Evolutionary conservation across 2,329 filamentous ascomycete species (phyloP), one percentile per base, ranked within the genome.

Genomic region (Zopfia rhizophila): DNA sequence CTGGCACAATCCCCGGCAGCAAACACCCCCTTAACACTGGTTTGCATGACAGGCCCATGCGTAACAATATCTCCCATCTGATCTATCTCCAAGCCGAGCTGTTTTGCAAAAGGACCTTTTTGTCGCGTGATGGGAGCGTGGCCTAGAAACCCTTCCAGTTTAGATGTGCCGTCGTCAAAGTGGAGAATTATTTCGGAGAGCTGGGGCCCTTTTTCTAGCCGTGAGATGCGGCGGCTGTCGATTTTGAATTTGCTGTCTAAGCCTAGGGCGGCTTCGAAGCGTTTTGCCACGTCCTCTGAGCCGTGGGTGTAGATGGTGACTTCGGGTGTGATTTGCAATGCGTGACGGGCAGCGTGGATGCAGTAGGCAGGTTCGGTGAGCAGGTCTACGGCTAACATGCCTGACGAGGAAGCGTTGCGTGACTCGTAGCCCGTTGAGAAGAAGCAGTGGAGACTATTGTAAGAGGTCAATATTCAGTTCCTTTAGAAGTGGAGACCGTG

Each of bases 381-480:
- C 31, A 68, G 53, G 1, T 71, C 75, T 8, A 48, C 31, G 17
- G 48, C 50, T 21, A 56, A 40, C 8, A 53, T 17, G 24, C 53
- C 53, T n/a, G 38, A 23, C 0, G 77, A 76, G 0, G 60, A 48
- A 3, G 18, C 35, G 7, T 77, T 78, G 10, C 75, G 70, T 19
- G 82, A 76, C 45, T 85, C 82, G 56, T 75, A 84, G 3, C 82
- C 82, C 48, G 82, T 72, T 59, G 80, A 84, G 61, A 82, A 83
- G 3, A 84, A 70, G 51, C 81, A 84, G 56, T 83, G 80, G 49
- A 78, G 83, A 16, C 55, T 58, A n/a, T n/a, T n/a, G n/a, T n/a
- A n/a, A n/a, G n/a, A n/a, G n/a, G n/a, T n/a, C n/a, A n/a, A n/a
- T n/a, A n/a, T n/a, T n/a, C n/a, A n/a, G n/a, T n/a, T n/a, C n/a